These are phyloP conservation scores for Tephrocybe sp. DNA, from an alignment of 768 basidiomycete species.

Conservation along the genomic window DNA sequence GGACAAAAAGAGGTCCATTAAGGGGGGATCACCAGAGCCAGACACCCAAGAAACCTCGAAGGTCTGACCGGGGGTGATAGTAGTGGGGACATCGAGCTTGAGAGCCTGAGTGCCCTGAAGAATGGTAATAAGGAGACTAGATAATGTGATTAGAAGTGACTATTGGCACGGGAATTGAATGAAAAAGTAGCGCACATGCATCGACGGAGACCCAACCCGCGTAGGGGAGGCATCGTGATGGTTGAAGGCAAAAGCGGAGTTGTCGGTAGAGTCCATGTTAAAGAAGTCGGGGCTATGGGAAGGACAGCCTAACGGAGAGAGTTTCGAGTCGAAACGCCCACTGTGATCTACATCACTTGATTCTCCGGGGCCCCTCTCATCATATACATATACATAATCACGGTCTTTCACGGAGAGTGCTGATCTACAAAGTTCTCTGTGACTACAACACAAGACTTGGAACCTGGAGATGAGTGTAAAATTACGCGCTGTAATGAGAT, in stretches of 20 bases:
- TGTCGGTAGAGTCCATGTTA: neutral
- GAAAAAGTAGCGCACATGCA: neutral
- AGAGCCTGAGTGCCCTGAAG: slow-evolving; percentile 1
- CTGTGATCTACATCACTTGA: too few relatives aligned
- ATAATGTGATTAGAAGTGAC: neutral
- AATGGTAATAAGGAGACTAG: neutral
- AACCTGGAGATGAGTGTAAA: too few relatives aligned
- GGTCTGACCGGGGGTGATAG: neutral
- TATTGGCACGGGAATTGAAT: neutral
- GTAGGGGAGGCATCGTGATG: neutral
- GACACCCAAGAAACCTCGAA: neutral
- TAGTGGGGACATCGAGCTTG: neutral
- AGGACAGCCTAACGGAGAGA: neutral
- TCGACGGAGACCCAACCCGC: neutral
- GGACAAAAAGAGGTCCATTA: slow-evolving; percentile 1
- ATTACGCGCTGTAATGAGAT: too few relatives aligned
- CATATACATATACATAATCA: too few relatives aligned
- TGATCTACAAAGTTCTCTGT: too few relatives aligned
- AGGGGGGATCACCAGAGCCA: neutral
- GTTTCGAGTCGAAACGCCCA: neutral
- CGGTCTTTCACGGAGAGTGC: too few relatives aligned
- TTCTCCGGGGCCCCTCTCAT: too few relatives aligned
- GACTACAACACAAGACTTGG: too few relatives aligned
- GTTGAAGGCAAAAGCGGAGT: neutral
- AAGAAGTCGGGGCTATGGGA: slow-evolving; percentile 2